These are phyloP conservation scores for Acanthamoeba royreba DNA, from an alignment of 208 protist genomes.

Conservation along the genomic window DNA sequence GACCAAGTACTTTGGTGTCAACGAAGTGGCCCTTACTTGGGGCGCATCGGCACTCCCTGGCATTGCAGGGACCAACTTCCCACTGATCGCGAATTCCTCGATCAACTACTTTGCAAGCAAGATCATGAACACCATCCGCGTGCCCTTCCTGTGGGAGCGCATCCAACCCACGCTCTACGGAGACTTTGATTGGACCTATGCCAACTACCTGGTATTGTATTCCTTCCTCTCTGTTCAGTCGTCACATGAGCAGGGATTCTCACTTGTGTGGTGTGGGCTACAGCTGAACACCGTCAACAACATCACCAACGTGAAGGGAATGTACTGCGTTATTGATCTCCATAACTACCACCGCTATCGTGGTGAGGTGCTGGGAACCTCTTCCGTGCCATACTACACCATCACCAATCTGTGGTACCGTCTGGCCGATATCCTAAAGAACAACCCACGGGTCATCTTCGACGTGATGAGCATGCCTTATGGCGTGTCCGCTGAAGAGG, in stretches of 20 bases:
- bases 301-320: background rate
- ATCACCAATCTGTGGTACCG: background rate
- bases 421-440: background rate
- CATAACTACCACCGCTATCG: background rate
- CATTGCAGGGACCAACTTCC: background rate
- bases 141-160: background rate
- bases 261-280: too few relatives aligned
- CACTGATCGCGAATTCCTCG: background rate
- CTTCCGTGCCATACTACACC: background rate
- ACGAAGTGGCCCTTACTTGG: background rate
- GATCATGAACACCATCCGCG: background rate
- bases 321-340: background rate
- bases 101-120: background rate
- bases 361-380: background rate
- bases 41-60: background rate
- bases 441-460: background rate
- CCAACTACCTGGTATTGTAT: background rate
- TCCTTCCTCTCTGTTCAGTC: background rate
- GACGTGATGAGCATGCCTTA: background rate
- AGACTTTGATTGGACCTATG: background rate
- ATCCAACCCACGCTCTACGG: background rate
- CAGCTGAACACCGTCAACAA: background rate
- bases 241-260: background rate
- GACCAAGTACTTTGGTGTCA: background rate
- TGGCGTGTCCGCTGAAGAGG: background rate